phyloP scores from a whole-genome alignment of 176 grass and related monocot species.

The Aechmea fasciata region DNA sequence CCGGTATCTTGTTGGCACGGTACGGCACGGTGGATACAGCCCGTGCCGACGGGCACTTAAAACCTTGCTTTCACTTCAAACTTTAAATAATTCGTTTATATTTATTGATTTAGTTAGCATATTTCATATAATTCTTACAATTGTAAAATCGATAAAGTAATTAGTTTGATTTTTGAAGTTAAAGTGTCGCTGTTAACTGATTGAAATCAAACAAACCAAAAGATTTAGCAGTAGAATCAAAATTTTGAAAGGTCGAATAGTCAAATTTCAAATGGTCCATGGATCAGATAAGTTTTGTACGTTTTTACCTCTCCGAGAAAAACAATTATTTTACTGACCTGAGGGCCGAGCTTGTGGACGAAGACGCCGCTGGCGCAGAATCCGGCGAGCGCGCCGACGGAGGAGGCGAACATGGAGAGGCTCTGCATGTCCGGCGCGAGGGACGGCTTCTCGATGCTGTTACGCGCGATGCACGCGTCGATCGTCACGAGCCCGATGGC shows the following conservation, averaged over 20 bases:
- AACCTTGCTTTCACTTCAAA: no score
- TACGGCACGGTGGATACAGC: no score
- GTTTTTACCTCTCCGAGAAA: no score
- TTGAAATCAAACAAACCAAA: neutral
- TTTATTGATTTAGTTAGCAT: no score
- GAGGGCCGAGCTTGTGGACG: constrained; percentile 63
- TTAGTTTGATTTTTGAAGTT: no score
- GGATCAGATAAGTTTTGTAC: neutral
- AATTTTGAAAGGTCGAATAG: neutral
- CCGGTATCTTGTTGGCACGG: no score
- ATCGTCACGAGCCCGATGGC: constrained; percentile 82
- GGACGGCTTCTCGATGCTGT: constrained; percentile 71
- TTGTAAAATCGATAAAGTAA: no score
- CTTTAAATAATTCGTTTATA: no score
- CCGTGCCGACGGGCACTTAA: no score
- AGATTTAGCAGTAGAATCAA: neutral
- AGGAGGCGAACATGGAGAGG: constrained; percentile 60
- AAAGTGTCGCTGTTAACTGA: neutral
- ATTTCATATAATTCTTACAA: no score
- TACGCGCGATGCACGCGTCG: constrained; percentile 83
- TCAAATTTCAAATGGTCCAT: no score
- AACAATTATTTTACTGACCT: constrained; percentile 22
- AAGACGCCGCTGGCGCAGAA: constrained; percentile 70
- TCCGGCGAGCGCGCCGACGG: constrained; percentile 64
- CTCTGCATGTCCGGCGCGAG: constrained; percentile 86